phyloP scores from a whole-genome alignment of 1,284 basidiomycete genomes.

The Ustilago vetiveriae region DNA sequence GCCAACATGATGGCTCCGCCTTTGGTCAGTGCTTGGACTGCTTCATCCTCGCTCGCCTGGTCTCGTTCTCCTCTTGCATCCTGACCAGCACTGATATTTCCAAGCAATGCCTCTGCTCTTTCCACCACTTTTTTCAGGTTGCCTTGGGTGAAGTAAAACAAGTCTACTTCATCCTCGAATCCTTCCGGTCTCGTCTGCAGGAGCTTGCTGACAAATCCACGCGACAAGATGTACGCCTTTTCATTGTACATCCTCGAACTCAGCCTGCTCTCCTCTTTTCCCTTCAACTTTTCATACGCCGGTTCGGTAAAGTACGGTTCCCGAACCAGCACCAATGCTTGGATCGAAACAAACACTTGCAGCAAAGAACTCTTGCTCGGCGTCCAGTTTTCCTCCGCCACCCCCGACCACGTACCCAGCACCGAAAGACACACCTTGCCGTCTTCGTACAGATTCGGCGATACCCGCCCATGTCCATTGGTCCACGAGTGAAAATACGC shows the following conservation, averaged over 20 bases:
- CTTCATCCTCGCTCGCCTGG: no score
- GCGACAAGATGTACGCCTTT: constrained; percentile 88
- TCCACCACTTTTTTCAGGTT: constrained; percentile 29
- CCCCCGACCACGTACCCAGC: constrained; percentile 86
- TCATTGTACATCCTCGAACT: constrained; percentile 81
- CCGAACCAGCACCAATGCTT: constrained; percentile 88
- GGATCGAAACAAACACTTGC: constrained; percentile 91
- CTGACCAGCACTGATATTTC: no score
- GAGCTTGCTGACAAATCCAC: constrained; percentile 85
- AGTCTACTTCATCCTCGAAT: constrained; percentile 77
- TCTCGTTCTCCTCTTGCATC: no score
- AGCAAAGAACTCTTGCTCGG: constrained; percentile 78
- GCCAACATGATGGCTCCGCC: constrained; percentile 45
- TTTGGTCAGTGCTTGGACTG: constrained; percentile 35
- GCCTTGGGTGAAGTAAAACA: constrained; percentile 73
- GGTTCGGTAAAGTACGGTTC: constrained; percentile 74
- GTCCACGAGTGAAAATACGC: constrained; percentile 95
- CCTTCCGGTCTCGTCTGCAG: constrained; percentile 79
- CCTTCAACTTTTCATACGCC: constrained; percentile 43
- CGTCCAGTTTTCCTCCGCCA: constrained; percentile 69
- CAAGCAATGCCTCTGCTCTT: constrained; percentile 16
- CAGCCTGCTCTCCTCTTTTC: constrained; percentile 85
- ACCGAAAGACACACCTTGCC: constrained; percentile 94
- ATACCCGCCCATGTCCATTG: constrained; percentile 82
- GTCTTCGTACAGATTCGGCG: constrained; percentile 88